Conservation (phyloP, 192 early-diverging fungal genomes). For the Coemansia sp. region DNA sequence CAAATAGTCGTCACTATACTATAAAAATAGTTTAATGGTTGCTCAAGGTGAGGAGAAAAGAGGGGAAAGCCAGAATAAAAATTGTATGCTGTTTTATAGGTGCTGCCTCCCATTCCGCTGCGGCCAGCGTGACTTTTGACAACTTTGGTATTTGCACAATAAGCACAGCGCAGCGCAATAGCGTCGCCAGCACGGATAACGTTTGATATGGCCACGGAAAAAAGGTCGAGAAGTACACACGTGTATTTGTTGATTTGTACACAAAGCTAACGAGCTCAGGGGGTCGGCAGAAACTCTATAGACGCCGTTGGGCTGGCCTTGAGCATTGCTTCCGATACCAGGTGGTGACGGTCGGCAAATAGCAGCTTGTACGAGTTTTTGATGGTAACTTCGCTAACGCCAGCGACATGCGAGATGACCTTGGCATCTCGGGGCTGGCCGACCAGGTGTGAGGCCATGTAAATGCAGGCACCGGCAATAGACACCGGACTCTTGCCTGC, state of each 20-base stretch:
- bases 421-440: constrained; percentile 63
- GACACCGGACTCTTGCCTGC: constrained; percentile 91
- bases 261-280: not conserved
- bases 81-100: no score
- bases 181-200: no score
- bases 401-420: constrained; percentile 81
- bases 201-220: no score
- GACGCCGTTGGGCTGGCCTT: constrained; percentile 15
- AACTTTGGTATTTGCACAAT: no score
- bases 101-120: no score
- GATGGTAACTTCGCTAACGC: constrained; percentile 93
- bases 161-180: no score
- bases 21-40: no score
- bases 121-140: no score
- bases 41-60: no score
- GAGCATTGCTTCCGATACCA: constrained; percentile 47
- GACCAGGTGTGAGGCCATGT: constrained; percentile 76
- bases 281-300: constrained; percentile 21
- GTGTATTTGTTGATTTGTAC: not conserved
- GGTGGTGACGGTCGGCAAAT: constrained; percentile 56
- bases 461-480: constrained; percentile 89
- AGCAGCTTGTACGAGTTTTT: constrained; percentile 79
- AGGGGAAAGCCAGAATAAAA: no score
- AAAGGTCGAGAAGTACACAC: not conserved
- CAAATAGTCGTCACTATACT: no score